Conservation (phyloP, 139 green algal genomes). For the Coelastrella sp. region DNA sequence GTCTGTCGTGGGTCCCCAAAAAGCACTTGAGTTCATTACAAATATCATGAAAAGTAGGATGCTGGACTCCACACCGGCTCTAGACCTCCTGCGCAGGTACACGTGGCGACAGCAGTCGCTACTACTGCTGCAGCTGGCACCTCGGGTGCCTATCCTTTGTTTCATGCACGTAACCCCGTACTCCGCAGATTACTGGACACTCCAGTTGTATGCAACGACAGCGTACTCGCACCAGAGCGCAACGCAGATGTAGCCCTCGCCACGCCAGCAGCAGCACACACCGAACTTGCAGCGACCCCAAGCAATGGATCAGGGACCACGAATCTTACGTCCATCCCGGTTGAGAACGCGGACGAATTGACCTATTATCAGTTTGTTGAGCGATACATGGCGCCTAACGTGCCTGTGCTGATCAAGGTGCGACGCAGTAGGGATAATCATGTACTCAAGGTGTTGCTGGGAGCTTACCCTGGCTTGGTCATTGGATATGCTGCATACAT, state of each 20-base stretch:
- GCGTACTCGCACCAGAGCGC: neutral
- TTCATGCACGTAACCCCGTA: too few species aligned
- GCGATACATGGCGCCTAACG: slow-evolving; percentile 74
- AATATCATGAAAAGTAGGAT: neutral
- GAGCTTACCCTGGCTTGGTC: too few species aligned
- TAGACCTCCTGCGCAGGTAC: slow-evolving; percentile 9
- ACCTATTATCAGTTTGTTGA: slow-evolving; percentile 70
- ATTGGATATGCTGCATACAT: too few species aligned
- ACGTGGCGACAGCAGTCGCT: neutral
- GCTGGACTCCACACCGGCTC: neutral
- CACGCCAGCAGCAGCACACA: slow-evolving; percentile 16
- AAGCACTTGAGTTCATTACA: too few species aligned
- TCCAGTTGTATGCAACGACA: slow-evolving; percentile 9
- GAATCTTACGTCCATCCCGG: too few species aligned
- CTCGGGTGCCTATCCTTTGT: too few species aligned
- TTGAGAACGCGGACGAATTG: slow-evolving; percentile 61
- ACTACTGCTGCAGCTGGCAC: neutral
- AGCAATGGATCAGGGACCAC: too few species aligned
- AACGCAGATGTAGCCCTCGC: too few species aligned
- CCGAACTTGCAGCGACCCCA: too few species aligned
- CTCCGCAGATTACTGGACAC: slow-evolving; percentile 4
- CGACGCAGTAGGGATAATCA: too few species aligned
- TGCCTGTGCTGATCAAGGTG: slow-evolving; percentile 73
- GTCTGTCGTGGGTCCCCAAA: too few species aligned
- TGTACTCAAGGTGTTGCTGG: too few species aligned